Percentiles rank a stretch among this genome's conserved stretches.
These are phyloP conservation scores for Obelidium mucronatum DNA, from an alignment of 192 early-diverging fungal genomes.

Conservation along the genomic window DNA sequence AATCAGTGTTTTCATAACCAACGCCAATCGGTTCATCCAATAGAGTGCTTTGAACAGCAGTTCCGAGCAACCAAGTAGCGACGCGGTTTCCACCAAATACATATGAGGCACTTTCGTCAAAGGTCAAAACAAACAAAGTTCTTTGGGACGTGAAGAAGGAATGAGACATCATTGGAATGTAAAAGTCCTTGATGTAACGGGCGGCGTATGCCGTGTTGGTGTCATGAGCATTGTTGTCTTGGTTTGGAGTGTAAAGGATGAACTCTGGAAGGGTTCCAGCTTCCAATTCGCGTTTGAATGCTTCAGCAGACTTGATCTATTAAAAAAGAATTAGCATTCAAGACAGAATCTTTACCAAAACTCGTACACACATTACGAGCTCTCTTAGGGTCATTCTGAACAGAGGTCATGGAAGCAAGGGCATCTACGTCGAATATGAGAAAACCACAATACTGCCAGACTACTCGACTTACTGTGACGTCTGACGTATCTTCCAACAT, in stretches of 20 bases:
- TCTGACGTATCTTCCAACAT: not conserved
- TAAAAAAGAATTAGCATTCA: not conserved
- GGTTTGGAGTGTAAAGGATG: conserved; percentile 68
- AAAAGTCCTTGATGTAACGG: conserved; percentile 61
- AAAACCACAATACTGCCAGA: not conserved
- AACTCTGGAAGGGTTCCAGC: conserved; percentile 59
- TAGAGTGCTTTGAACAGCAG: not conserved
- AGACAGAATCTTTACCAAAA: not conserved
- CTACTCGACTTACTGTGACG: conserved; percentile 1
- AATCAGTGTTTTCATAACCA: not conserved
- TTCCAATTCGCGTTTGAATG: conserved; percentile 20
- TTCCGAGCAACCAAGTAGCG: conserved; percentile 33
- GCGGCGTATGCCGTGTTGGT: conserved; percentile 59
- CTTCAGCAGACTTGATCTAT: conserved; percentile 13
- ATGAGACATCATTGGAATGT: conserved; percentile 53
- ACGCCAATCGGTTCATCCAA: not conserved
- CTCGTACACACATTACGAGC: not conserved
- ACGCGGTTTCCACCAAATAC: conserved; percentile 34
- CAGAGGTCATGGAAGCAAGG: not conserved
- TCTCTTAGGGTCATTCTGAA: conserved; percentile 4
- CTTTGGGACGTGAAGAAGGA: conserved; percentile 44
- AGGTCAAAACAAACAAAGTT: conserved; percentile 50
- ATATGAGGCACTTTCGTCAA: conserved; percentile 42
- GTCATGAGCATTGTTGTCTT: conserved; percentile 64
- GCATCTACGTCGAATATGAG: not conserved